Evolutionary conservation across 1,284 basidiomycete genomes (phyloP).

Genomic region (Ganoderma boninense): DNA sequence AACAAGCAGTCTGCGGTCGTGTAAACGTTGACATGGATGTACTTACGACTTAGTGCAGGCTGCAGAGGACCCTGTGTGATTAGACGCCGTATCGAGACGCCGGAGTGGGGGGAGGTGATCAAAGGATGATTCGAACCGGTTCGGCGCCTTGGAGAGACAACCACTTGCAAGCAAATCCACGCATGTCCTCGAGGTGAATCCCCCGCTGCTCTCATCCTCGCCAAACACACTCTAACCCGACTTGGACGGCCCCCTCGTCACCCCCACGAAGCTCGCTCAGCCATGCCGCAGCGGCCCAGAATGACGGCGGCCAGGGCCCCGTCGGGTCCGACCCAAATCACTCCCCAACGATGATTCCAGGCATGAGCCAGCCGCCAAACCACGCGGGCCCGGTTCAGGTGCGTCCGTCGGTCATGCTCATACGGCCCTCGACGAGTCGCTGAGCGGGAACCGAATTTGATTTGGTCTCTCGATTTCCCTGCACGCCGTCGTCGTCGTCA

Average conservation of each 20-base stretch:
- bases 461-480: not conserved
- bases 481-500: not conserved
- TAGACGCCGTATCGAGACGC: not conserved
- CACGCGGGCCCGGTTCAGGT: slow-evolving; percentile 31
- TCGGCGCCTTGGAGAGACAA: slow-evolving; percentile 28
- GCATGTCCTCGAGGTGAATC: slow-evolving; percentile 29
- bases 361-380: slow-evolving; percentile 32
- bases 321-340: slow-evolving; percentile 30
- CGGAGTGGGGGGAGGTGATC: not conserved
- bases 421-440: not conserved
- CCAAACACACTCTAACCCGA: not conserved
- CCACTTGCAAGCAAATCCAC: slow-evolving; percentile 22
- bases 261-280: slow-evolving; percentile 26
- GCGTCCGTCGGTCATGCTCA: slow-evolving; percentile 5
- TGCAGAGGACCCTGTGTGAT: not conserved
- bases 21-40: too few relatives aligned
- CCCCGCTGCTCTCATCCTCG: not conserved
- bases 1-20: too few relatives aligned
- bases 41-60: too few relatives aligned
- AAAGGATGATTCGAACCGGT: slow-evolving; percentile 31
- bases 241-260: not conserved
- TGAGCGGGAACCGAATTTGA: not conserved
- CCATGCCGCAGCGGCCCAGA: slow-evolving; percentile 23
- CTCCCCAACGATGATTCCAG: slow-evolving; percentile 27
- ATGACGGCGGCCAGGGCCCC: slow-evolving; percentile 12